A percentile compares a stretch with the other conserved stretches of the same genome.
Evolutionary conservation across 176 grass and related monocot genomes (phyloP).

Genomic region (Bothriochloa decipiens): DNA sequence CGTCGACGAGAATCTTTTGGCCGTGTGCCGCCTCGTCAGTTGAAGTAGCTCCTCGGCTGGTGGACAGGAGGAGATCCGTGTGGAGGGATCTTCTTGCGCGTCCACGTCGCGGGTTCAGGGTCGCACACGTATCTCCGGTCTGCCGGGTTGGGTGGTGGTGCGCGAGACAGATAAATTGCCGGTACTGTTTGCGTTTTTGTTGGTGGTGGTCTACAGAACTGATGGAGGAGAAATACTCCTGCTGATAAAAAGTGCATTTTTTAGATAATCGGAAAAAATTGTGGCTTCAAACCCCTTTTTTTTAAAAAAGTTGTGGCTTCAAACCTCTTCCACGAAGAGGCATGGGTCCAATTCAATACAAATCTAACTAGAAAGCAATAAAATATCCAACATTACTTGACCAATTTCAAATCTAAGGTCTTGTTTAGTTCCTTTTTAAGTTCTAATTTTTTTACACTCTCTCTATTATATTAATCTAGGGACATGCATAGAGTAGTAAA

Average conservation of each 20-base stretch:
- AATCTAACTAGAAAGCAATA: too few species aligned
- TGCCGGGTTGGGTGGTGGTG: conserved; percentile 26
- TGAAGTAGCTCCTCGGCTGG: not conserved
- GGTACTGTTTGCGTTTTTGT: not conserved
- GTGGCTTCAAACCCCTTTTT: too few species aligned
- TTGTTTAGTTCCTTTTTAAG: too few species aligned
- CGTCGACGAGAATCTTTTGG: conserved; percentile 36
- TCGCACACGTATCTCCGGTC: conserved; percentile 26
- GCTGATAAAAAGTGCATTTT: not conserved
- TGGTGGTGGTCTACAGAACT: not conserved
- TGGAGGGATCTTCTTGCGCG: conserved; percentile 14
- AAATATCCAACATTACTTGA: too few species aligned
- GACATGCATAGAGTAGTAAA: too few species aligned
- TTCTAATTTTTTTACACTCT: too few species aligned
- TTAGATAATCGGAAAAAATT: too few species aligned
- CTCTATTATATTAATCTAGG: too few species aligned
- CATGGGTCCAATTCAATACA: too few species aligned
- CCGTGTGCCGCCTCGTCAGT: not conserved
- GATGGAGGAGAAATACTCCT: not conserved
- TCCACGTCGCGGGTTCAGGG: conserved; percentile 28
- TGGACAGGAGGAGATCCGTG: conserved; percentile 61
- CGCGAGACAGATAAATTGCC: not conserved
- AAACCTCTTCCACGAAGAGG: too few species aligned
- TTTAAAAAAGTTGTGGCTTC: too few species aligned
- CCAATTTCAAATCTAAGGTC: too few species aligned